Evolutionary conservation across 768 basidiomycete species (phyloP).

Genomic region (Lactifluus hygrophoroides): DNA sequence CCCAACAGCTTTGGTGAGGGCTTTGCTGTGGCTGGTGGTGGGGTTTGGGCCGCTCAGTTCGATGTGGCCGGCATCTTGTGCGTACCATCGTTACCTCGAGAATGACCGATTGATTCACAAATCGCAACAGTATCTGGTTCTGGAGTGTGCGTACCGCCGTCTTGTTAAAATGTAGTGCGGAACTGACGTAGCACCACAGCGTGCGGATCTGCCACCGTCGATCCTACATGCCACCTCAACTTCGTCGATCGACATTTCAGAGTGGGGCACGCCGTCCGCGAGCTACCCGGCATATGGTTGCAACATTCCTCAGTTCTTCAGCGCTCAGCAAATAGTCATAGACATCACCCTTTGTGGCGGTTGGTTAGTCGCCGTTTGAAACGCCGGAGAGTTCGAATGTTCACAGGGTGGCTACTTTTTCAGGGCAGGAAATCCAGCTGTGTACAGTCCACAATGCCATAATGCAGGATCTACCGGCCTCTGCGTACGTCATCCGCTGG

Average conservation of each 20-base stretch:
- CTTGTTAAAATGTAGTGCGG: not conserved
- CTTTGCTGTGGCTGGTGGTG: constrained; percentile 45
- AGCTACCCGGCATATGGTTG: constrained; percentile 35
- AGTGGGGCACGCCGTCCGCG: constrained; percentile 41
- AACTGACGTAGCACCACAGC: constrained; percentile 23
- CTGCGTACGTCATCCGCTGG: constrained; percentile 31
- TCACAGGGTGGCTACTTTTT: not conserved
- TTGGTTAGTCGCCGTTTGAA: constrained; percentile 30
- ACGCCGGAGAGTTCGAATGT: not conserved
- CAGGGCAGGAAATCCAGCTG: constrained; percentile 43
- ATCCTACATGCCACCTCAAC: constrained; percentile 27
- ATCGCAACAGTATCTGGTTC: constrained; percentile 36
- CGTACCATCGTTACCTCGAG: too few relatives aligned
- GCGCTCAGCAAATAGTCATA: constrained; percentile 43
- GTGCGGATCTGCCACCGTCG: constrained; percentile 31
- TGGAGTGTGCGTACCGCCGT: constrained; percentile 32
- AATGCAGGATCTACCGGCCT: constrained; percentile 31
- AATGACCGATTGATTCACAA: too few relatives aligned
- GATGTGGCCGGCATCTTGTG: constrained; percentile 46
- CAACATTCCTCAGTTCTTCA: constrained; percentile 38
- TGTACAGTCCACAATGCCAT: constrained; percentile 39
- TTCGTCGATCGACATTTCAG: constrained; percentile 31
- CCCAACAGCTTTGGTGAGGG: constrained; percentile 34
- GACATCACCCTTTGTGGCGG: constrained; percentile 51
- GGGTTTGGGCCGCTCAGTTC: constrained; percentile 63